Evolutionary conservation across 306 rosid genomes (phyloP).

Genomic region (Trifolium pratense): DNA sequence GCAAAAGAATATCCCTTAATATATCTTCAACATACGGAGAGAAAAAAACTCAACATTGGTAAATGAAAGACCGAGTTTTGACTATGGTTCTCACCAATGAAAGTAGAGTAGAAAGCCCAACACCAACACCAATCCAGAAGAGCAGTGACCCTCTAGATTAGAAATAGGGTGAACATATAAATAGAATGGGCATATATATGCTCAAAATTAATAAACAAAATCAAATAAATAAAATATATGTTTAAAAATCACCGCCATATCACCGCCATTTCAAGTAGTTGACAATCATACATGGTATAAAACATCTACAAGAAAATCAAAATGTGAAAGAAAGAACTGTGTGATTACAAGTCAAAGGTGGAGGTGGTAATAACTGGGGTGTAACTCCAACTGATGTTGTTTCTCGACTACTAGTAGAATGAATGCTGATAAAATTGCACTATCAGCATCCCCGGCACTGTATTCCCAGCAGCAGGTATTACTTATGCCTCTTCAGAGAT

Average conservation of each 20-base stretch:
- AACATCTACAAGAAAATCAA: constrained; percentile 7
- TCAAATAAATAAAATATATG: not conserved
- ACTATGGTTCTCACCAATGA: constrained; percentile 72
- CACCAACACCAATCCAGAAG: constrained; percentile 97
- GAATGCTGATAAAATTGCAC: constrained; percentile 68
- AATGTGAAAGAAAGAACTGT: constrained; percentile 18
- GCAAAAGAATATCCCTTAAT: no score
- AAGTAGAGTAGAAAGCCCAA: constrained; percentile 81
- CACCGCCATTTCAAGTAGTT: not conserved
- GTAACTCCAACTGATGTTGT: constrained; percentile 80
- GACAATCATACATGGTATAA: constrained; percentile 5
- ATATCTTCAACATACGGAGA: no score
- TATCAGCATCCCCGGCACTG: constrained; percentile 56
- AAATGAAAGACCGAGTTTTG: constrained; percentile 18
- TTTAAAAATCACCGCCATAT: no score
- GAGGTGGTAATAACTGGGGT: constrained; percentile 73
- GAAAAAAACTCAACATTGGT: constrained; percentile 22
- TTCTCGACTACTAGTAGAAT: constrained; percentile 65
- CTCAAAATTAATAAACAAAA: constrained; percentile 12
- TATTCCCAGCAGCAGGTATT: constrained; percentile 35
- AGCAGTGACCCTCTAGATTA: constrained; percentile 84
- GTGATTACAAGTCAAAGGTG: constrained; percentile 71
- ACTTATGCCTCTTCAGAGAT: constrained; percentile 12
- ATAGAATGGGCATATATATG: no score
- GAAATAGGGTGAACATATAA: not conserved